These are phyloP conservation scores for Dentipellis sp. DNA, from an alignment of 768 basidiomycete genomes.

Conservation along the genomic window DNA sequence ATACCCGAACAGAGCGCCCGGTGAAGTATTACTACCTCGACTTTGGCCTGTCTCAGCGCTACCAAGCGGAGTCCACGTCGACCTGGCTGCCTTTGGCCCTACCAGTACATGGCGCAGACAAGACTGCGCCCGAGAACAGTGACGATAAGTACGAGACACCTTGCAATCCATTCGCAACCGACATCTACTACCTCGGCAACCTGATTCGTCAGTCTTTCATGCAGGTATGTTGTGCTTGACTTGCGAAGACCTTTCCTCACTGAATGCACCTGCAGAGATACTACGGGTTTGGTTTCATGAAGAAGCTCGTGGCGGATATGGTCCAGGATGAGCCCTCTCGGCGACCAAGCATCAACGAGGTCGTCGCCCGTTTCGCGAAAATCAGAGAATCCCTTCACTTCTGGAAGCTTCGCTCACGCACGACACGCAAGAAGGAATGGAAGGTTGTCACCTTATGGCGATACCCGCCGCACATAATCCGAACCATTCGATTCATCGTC, in stretches of 20 bases:
- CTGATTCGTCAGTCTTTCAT: neutral
- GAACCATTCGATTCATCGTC: neutral
- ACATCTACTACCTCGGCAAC: conserved; percentile 5
- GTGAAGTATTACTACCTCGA: conserved; percentile 8
- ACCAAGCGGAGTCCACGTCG: neutral
- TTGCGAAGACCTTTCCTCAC: neutral
- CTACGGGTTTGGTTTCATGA: conserved; percentile 18
- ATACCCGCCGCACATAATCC: neutral
- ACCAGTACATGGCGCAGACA: conserved; percentile 8
- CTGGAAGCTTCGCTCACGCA: conserved; percentile 2
- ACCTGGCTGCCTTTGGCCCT: neutral
- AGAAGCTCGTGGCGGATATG: conserved; percentile 19
- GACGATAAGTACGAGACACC: neutral
- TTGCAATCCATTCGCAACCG: conserved; percentile 8
- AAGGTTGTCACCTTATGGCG: neutral
- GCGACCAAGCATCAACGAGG: conserved; percentile 18
- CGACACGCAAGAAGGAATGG: neutral
- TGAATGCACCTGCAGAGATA: conserved; percentile 12
- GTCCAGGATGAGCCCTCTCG: conserved; percentile 14
- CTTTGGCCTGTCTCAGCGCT: conserved; percentile 5
- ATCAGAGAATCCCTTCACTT: conserved; percentile 2
- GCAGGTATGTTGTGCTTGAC: neutral
- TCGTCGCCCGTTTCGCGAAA: neutral
- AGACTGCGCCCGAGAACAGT: conserved; percentile 7
- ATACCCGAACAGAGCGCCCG: neutral